Evolutionary conservation across 148 eudicot species (phyloP).

Genomic region (Diospyros kaki): DNA sequence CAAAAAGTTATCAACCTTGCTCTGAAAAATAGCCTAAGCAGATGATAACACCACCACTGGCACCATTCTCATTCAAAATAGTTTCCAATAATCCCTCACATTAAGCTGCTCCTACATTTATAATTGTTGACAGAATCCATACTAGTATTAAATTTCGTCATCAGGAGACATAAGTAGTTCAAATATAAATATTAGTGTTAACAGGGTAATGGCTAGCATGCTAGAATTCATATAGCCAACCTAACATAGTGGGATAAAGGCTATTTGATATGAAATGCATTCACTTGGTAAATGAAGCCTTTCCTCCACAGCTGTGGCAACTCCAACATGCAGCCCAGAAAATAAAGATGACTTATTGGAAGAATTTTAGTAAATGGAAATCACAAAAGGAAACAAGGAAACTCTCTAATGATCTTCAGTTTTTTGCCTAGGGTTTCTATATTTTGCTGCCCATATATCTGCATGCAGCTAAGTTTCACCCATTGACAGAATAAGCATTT

Average conservation of each 20-base stretch:
- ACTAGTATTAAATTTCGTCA: not conserved
- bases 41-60: not conserved
- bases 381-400: not conserved
- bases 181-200: not conserved
- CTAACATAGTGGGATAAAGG: too few relatives aligned
- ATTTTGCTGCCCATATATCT: too few relatives aligned
- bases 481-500: too few relatives aligned
- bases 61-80: not conserved
- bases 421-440: too few relatives aligned
- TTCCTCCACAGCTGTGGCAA: not conserved
- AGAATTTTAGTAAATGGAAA: not conserved
- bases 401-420: not conserved
- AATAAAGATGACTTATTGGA: not conserved
- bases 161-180: not conserved
- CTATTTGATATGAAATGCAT: not conserved
- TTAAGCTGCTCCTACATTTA: not conserved
- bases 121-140: not conserved
- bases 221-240: too few relatives aligned
- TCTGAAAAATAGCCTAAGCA: not conserved
- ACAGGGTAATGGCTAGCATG: too few relatives aligned
- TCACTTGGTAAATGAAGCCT: not conserved
- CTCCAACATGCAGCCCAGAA: not conserved
- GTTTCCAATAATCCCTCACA: not conserved
- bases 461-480: too few relatives aligned
- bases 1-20: not conserved